A percentile compares a stretch with the other conserved stretches of the same genome.
Conservation (phyloP, 495 filamentous ascomycete genomes). For the Penicillium argentinense region DNA sequence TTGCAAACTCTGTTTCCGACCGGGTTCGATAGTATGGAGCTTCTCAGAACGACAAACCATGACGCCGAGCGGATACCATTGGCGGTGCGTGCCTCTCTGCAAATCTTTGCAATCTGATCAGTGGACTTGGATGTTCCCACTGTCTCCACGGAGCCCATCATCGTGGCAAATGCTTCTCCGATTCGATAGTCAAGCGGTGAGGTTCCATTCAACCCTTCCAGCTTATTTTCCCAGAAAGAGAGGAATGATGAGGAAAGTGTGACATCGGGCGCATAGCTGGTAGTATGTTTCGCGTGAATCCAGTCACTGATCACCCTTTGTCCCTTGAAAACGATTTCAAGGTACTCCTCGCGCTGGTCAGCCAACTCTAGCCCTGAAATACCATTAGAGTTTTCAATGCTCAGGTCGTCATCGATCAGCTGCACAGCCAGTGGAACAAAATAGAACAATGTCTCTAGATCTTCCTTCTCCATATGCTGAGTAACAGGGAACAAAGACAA, state of each 20-base stretch:
- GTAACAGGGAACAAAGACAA: slow-evolving; percentile 39
- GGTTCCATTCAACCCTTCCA: slow-evolving; percentile 30
- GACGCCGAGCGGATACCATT: slow-evolving; percentile 44
- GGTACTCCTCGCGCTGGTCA: slow-evolving; percentile 57
- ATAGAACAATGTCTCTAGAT: slow-evolving; percentile 40
- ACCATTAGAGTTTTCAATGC: slow-evolving; percentile 55
- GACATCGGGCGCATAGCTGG: slow-evolving; percentile 8
- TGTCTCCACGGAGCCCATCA: slow-evolving; percentile 32
- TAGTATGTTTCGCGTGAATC: slow-evolving; percentile 28
- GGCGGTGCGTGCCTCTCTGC: slow-evolving; percentile 34
- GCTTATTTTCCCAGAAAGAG: slow-evolving; percentile 37
- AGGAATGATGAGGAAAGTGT: slow-evolving; percentile 26
- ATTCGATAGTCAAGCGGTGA: slow-evolving; percentile 39
- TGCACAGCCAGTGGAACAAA: slow-evolving; percentile 55
- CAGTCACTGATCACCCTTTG: slow-evolving; percentile 54
- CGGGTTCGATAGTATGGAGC: slow-evolving; percentile 34
- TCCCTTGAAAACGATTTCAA: slow-evolving; percentile 59
- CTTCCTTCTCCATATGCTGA: slow-evolving; percentile 27
- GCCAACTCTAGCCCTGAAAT: slow-evolving; percentile 48
- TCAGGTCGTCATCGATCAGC: slow-evolving; percentile 63
- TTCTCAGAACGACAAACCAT: slow-evolving; percentile 37
- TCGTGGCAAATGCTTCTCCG: slow-evolving; percentile 43
- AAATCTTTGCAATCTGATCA: slow-evolving; percentile 35
- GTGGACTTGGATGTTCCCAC: slow-evolving; percentile 26
- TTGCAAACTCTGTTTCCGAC: slow-evolving; percentile 51